These are phyloP conservation scores for Astragalus glycyphyllos DNA, from an alignment of 306 rosid species.

Conservation along the genomic window DNA sequence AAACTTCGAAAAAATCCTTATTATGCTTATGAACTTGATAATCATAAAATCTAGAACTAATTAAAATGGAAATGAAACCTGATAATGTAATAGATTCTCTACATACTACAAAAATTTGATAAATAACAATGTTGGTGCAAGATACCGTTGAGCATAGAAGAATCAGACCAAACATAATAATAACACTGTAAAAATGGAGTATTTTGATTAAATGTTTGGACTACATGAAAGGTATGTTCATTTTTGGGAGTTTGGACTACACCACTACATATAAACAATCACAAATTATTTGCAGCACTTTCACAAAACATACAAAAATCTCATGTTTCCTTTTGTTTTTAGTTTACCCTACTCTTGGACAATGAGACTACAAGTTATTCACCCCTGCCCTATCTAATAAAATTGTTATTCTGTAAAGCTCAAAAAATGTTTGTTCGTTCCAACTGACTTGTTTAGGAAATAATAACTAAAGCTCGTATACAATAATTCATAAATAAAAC, in stretches of 20 bases:
- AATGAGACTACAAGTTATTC: background rate
- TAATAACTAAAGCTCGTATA: constrained; percentile 27
- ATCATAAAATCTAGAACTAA: constrained; percentile 20
- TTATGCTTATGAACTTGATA: constrained; percentile 16
- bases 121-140: constrained; percentile 6
- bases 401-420: background rate
- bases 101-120: constrained; percentile 1
- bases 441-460: constrained; percentile 21
- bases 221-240: constrained; percentile 15
- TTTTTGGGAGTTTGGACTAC: constrained; percentile 3
- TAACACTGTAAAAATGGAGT: constrained; percentile 7
- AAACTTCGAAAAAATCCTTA: constrained; percentile 5
- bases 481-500: background rate
- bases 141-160: constrained; percentile 18
- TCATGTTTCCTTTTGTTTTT: constrained; percentile 1
- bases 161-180: constrained; percentile 35
- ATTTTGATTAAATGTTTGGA: no score
- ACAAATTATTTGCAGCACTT: constrained; percentile 4
- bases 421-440: constrained; percentile 1
- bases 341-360: background rate
- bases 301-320: constrained; percentile 18
- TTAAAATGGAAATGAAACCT: constrained; percentile 25
- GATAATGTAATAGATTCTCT: constrained; percentile 7
- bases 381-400: background rate
- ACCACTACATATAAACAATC: background rate